Percentiles rank a stretch among this genome's conserved stretches.
phyloP scores from a whole-genome alignment of 169 alveolate species.

The Plasmodium coatneyi region DNA sequence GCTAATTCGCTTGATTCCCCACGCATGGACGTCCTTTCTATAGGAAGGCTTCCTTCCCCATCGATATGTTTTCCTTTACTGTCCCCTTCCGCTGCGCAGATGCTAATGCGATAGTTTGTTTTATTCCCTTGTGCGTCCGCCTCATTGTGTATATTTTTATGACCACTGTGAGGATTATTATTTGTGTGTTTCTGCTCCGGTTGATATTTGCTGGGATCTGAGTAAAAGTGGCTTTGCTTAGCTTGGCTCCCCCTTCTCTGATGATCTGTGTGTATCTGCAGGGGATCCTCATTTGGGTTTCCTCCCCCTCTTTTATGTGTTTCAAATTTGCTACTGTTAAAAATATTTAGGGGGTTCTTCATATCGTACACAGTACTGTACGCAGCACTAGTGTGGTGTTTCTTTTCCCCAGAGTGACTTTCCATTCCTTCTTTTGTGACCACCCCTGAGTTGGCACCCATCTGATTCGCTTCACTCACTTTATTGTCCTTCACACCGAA shows the following conservation, averaged over 20 bases:
- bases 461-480: not conserved
- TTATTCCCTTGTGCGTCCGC: not conserved
- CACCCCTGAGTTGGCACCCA: not conserved
- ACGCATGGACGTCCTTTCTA: not conserved
- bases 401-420: not conserved
- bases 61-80: not conserved
- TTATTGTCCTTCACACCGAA: not conserved
- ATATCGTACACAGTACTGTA: not conserved
- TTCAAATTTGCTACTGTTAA: not conserved
- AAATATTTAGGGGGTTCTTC: not conserved
- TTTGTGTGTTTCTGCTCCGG: not conserved
- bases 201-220: not conserved
- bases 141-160: not conserved
- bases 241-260: not conserved
- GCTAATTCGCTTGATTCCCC: not conserved
- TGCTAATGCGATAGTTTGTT: not conserved
- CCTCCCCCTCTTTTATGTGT: not conserved
- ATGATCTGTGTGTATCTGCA: not conserved
- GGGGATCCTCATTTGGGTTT: not conserved
- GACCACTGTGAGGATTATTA: not conserved
- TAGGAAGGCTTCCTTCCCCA: not conserved
- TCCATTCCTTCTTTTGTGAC: not conserved
- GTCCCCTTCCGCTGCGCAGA: not conserved
- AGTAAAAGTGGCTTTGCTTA: not conserved
- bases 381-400: not conserved